A percentile compares a stretch with the other conserved stretches of the same genome.
Evolutionary conservation across 495 filamentous ascomycete species (phyloP).

Genomic region (Trichoderma reesei): DNA sequence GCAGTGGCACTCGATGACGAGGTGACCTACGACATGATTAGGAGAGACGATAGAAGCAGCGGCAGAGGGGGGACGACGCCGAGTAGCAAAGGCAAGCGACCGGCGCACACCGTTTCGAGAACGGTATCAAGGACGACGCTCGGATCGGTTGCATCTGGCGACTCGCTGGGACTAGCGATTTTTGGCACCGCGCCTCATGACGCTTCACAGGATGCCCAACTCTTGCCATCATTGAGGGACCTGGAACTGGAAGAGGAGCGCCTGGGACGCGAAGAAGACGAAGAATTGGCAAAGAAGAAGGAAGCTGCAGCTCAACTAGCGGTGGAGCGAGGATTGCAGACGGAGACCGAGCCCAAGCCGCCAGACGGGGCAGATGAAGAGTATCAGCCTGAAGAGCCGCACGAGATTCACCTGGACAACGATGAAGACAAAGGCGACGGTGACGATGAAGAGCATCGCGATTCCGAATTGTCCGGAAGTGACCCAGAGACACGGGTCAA

Average conservation of each 20-base stretch:
- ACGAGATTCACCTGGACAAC: background rate
- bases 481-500: background rate
- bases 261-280: conserved; percentile 57
- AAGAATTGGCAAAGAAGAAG: conserved; percentile 57
- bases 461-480: conserved; percentile 1
- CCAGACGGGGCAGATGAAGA: conserved; percentile 17
- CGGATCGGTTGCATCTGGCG: conserved; percentile 38
- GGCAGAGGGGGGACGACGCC: conserved; percentile 40
- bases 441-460: conserved; percentile 11
- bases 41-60: conserved; percentile 64
- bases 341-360: conserved; percentile 26
- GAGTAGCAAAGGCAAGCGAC: conserved; percentile 51
- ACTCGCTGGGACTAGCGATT: conserved; percentile 23
- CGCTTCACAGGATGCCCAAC: conserved; percentile 25
- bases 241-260: conserved; percentile 69
- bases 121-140: conserved; percentile 45
- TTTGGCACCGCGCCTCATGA: conserved; percentile 24
- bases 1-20: conserved; percentile 90
- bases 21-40: conserved; percentile 60
- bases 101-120: conserved; percentile 38
- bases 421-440: conserved; percentile 3
- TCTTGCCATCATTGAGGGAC: conserved; percentile 55
- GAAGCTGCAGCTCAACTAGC: conserved; percentile 65
- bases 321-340: conserved; percentile 53
- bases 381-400: background rate